Evolutionary conservation across 495 filamentous ascomycete species (phyloP), one percentile per base, ranked within the genome.

Genomic region (Penicillium verhagenii): DNA sequence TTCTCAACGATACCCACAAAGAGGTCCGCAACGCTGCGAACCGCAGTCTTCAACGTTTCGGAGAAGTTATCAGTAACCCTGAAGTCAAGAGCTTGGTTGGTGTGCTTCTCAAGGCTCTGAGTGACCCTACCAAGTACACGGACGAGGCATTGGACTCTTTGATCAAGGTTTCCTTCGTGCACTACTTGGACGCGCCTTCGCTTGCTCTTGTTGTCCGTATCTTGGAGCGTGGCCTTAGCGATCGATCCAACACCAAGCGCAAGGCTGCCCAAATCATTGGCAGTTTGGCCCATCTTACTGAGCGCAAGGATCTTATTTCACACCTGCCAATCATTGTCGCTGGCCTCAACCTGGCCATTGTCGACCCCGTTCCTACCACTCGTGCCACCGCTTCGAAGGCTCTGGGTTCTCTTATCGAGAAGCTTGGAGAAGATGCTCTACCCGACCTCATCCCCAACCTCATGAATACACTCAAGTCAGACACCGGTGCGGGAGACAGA

Each of bases 201-300:
- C 78, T 98, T 54, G 94, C 94, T 38, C 82, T 98, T 42, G 90
- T 97, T 56, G 93, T 91, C 31, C 89, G 95, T 56, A 97, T 98
- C 56, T 80, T 98, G 37, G 92, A 98, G 72, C 89, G 94, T 54
- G 94, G 93, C 51, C 78, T 98, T 39, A 81, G 82, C 48, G 95
- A 97, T 59, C 80, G 94, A 16, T 98, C 94, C 38, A 87, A 86
- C 37, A 97, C 94, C 21, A 98, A 97, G 70, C 82, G 92, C 47
- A 98, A 98, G 73, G 86, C 95, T 11, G 85, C 94, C 4, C 92
- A 97, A 66, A 96, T 98, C 47, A 98, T 98, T 62, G 94, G 94
- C 59, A 96, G 91, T 71, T 79, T 98, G 52, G 95, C 94, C 14
- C 94, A 98, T 78, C 83, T 98, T 50, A 97, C 95, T 6, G 94